phyloP scores from a whole-genome alignment of 2,329 filamentous ascomycete species.

The Microthyrium microscopicum region DNA sequence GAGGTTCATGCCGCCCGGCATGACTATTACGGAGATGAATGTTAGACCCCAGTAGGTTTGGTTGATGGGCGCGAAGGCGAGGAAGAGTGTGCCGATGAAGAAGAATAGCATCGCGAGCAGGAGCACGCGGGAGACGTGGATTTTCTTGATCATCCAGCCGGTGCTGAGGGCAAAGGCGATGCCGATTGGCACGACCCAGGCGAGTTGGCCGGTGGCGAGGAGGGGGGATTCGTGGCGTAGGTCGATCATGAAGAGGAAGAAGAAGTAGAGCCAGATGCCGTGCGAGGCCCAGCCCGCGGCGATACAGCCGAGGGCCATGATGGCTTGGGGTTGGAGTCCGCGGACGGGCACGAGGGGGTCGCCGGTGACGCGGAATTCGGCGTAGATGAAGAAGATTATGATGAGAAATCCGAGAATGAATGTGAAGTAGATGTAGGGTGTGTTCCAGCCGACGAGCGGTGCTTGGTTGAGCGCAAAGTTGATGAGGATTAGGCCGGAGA shows the following conservation, averaged over 20 bases:
- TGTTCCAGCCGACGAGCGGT: constrained; percentile 17
- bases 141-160: constrained; percentile 8
- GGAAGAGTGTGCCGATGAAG: constrained; percentile 23
- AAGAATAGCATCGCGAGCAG: constrained; percentile 24
- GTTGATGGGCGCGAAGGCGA: constrained; percentile 30
- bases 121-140: constrained; percentile 18
- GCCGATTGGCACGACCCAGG: constrained; percentile 8
- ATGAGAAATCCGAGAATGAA: constrained; percentile 15
- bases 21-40: constrained; percentile 42
- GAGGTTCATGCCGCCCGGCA: constrained; percentile 51
- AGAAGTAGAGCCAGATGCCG: constrained; percentile 15
- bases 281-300: constrained; percentile 18
- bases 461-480: constrained; percentile 19
- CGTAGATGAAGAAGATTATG: constrained; percentile 15
- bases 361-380: constrained; percentile 13
- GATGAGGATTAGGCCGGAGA: constrained; percentile 16
- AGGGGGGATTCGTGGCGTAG: background rate
- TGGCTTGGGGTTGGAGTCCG: constrained; percentile 13
- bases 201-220: constrained; percentile 4
- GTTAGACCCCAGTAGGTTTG: constrained; percentile 49
- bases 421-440: constrained; percentile 14
- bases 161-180: constrained; percentile 8
- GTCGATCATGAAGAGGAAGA: constrained; percentile 9
- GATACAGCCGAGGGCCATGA: constrained; percentile 15
- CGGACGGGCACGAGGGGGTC: constrained; percentile 14